These are phyloP conservation scores for Avena eriantha DNA, from an alignment of 176 grass and related monocot species.

Conservation along the genomic window DNA sequence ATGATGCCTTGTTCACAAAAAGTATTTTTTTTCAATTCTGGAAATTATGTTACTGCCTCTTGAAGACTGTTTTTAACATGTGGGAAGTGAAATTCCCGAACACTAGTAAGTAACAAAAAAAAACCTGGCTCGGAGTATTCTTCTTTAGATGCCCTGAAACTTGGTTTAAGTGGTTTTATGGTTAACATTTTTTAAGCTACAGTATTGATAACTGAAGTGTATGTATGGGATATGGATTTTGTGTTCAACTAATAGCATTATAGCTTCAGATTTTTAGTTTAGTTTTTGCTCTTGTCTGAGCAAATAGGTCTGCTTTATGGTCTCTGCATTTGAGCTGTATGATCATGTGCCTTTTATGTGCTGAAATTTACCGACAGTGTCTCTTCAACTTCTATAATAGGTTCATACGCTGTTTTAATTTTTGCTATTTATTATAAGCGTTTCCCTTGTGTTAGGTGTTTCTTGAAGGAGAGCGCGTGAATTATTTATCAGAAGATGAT, in stretches of 20 bases:
- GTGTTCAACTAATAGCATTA: background rate
- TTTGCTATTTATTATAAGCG: slow-evolving; percentile 12
- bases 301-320: background rate
- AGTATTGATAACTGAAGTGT: slow-evolving; percentile 15
- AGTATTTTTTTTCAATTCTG: background rate
- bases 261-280: background rate
- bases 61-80: background rate
- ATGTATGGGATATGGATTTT: background rate
- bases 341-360: background rate
- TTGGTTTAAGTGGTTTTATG: background rate
- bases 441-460: slow-evolving; percentile 59
- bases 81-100: background rate
- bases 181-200: background rate
- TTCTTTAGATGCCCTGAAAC: background rate
- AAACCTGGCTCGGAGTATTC: background rate
- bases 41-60: background rate
- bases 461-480: slow-evolving; percentile 71
- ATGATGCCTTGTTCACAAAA: background rate
- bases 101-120: background rate
- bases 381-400: background rate
- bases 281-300: background rate
- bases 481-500: slow-evolving; percentile 75
- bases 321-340: slow-evolving; percentile 6
- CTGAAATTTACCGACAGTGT: background rate
- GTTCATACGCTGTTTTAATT: background rate